These are phyloP conservation scores for Cercospora zeae-maydis DNA, from an alignment of 2,329 filamentous ascomycete genomes.

Conservation along the genomic window DNA sequence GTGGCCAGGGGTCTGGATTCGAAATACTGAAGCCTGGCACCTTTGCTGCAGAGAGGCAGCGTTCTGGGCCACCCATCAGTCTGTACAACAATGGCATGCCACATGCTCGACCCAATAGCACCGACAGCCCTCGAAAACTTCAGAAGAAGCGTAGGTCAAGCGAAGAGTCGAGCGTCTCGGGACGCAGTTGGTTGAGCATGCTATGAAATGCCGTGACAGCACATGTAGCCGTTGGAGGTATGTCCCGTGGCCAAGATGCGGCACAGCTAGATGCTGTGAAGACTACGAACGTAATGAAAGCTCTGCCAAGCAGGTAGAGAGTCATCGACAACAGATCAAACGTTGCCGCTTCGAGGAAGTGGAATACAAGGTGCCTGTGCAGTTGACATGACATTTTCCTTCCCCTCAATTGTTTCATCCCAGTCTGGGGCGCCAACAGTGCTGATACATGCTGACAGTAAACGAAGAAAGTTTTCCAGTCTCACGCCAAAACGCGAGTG, in stretches of 20 bases:
- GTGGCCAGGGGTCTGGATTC: constrained; percentile 36
- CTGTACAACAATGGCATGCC: constrained; percentile 23
- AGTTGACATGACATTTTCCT: background rate
- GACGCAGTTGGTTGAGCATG: constrained; percentile 12
- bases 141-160: constrained; percentile 35
- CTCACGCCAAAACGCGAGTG: background rate
- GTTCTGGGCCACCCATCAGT: constrained; percentile 29
- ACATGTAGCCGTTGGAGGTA: background rate
- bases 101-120: constrained; percentile 24
- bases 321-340: background rate
- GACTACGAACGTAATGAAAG: background rate
- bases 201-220: background rate
- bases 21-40: constrained; percentile 37
- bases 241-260: background rate
- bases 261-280: background rate
- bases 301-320: background rate
- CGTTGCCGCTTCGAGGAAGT: background rate
- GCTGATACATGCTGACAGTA: background rate
- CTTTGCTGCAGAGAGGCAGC: constrained; percentile 24
- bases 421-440: background rate
- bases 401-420: background rate
- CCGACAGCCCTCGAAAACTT: constrained; percentile 28
- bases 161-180: constrained; percentile 20
- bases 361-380: background rate
- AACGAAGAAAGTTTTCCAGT: background rate